phyloP scores from a whole-genome alignment of 306 rosid genomes.

The Cercis canadensis region DNA sequence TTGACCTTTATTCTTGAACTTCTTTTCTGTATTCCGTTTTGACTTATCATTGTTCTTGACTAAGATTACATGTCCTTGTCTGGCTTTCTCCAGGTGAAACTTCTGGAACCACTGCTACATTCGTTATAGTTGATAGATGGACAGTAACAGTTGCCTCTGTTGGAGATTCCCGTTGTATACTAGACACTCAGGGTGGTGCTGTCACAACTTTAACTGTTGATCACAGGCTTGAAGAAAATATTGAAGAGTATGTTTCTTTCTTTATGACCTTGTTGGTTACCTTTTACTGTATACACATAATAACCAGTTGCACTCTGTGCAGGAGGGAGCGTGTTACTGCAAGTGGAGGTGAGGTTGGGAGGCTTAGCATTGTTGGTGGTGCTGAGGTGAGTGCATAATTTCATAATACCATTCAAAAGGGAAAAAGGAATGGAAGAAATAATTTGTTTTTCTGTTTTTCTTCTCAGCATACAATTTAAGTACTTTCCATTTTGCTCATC shows the following conservation, averaged over 20 bases:
- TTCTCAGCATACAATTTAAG: conserved; percentile 16
- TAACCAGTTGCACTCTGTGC: conserved; percentile 29
- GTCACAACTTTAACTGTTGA: conserved; percentile 86
- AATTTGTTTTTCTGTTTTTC: neutral
- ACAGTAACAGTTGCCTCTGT: conserved; percentile 98
- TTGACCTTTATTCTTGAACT: conserved; percentile 10
- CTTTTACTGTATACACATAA: conserved; percentile 22
- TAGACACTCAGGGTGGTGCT: conserved; percentile 89
- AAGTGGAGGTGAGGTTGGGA: conserved; percentile 98
- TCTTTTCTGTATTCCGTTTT: neutral
- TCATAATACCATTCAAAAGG: conserved; percentile 7
- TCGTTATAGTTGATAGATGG: conserved; percentile 96
- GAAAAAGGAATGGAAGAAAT: neutral
- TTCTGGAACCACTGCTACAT: conserved; percentile 95
- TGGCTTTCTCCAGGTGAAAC: conserved; percentile 75
- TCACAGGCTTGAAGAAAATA: conserved; percentile 95
- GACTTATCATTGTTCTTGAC: neutral
- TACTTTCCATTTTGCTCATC: conserved; percentile 18
- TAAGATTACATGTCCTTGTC: conserved; percentile 29
- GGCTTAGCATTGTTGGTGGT: conserved; percentile 92
- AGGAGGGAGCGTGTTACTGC: conserved; percentile 96
- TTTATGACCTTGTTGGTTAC: conserved; percentile 15
- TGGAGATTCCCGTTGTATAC: conserved; percentile 95
- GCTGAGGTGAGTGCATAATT: conserved; percentile 70
- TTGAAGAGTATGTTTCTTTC: conserved; percentile 70